Conservation (phyloP, 2,329 filamentous ascomycete genomes). For the Ascochyta lentis region DNA sequence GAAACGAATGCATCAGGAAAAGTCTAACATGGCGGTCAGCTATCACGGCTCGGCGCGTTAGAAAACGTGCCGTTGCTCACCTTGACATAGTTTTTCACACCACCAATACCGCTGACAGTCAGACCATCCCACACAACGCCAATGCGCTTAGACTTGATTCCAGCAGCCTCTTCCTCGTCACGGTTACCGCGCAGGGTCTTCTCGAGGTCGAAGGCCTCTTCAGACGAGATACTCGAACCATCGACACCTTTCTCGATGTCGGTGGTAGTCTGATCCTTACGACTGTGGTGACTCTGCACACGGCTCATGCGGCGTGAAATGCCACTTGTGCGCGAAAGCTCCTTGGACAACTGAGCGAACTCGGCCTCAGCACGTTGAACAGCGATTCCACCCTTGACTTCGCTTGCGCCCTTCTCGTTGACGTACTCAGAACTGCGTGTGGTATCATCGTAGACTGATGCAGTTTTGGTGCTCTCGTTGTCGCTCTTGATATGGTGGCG, state of each 20-base stretch:
- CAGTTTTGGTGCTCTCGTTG: slow-evolving; percentile 27
- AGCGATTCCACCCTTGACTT: slow-evolving; percentile 56
- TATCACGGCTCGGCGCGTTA: slow-evolving; percentile 19
- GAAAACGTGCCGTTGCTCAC: slow-evolving; percentile 23
- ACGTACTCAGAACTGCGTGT: slow-evolving; percentile 31
- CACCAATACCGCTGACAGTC: slow-evolving; percentile 77
- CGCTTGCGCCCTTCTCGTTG: slow-evolving; percentile 21
- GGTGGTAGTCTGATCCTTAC: slow-evolving; percentile 37
- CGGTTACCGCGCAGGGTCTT: slow-evolving; percentile 73
- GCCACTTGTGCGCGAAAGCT: slow-evolving; percentile 52
- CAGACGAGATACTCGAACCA: slow-evolving; percentile 42
- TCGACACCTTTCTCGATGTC: slow-evolving; percentile 66
- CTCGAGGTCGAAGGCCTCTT: slow-evolving; percentile 75
- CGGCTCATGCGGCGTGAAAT: slow-evolving; percentile 49
- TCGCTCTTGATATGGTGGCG: slow-evolving; percentile 23
- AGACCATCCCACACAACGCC: slow-evolving; percentile 79
- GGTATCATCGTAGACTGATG: slow-evolving; percentile 31
- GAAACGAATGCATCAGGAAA: slow-evolving; percentile 79
- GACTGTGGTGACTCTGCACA: slow-evolving; percentile 56
- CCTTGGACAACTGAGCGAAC: slow-evolving; percentile 68
- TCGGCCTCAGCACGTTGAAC: slow-evolving; percentile 73
- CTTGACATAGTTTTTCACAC: slow-evolving; percentile 71
- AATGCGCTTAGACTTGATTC: slow-evolving; percentile 77
- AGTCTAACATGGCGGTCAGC: slow-evolving; percentile 55
- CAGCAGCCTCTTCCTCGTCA: slow-evolving; percentile 74